Base-by-base conservation (phyloP, 31 red algal species). In the Asparagopsis taxiformis region DNA sequence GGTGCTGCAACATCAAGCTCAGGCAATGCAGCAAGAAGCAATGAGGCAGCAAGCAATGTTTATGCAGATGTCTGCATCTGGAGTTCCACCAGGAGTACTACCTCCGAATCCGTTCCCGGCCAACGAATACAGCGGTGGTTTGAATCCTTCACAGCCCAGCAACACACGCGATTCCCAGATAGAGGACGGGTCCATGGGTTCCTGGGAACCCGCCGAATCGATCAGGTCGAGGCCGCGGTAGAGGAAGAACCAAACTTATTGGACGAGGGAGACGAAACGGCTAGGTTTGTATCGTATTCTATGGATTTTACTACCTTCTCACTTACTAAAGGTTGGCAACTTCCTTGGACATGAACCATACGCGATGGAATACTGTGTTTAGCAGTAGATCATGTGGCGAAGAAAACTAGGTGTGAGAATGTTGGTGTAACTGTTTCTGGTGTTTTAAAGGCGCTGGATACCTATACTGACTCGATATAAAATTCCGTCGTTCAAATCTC, bases 41-140 rank as follows among this genome's bases (percentile, higher is more conserved):
- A 24, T 74, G 46, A 63, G 59, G 1, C 61, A 72, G 23, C 64
- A 78, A 55, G 74, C 68, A 2, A 28, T 80, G 41, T 58, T 79
- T 10, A 79, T 80, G 85, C 70, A 79, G 31, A 75, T 71, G 75
- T 75, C 85, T 2, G 85, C 35, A 44, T 61, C 50, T 25, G 80
- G 68, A 3, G 33, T 64, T 22, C 33, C 23, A 19, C 43, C 75
- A 24, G 46, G 50, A n/a, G 13, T 55, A 1, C 35, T 41, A 58
- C n/a, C 38, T 23, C 34, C 28, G 7, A 34, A 49, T 39, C 29
- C 38, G 50, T 72, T 55, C 55, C 68, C 68, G 3, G 48, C 55
- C 51, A 56, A 39, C 32, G 68, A 72, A 1, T 72, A 55, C 33
- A 72, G 75, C n/a, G 75, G 75, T n/a, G n/a, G n/a, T 30, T 26